Percentiles rank a stretch among this genome's conserved stretches.
These are phyloP conservation scores for Penicillium maclennaniae DNA, from an alignment of 495 filamentous ascomycete genomes.

Conservation along the genomic window DNA sequence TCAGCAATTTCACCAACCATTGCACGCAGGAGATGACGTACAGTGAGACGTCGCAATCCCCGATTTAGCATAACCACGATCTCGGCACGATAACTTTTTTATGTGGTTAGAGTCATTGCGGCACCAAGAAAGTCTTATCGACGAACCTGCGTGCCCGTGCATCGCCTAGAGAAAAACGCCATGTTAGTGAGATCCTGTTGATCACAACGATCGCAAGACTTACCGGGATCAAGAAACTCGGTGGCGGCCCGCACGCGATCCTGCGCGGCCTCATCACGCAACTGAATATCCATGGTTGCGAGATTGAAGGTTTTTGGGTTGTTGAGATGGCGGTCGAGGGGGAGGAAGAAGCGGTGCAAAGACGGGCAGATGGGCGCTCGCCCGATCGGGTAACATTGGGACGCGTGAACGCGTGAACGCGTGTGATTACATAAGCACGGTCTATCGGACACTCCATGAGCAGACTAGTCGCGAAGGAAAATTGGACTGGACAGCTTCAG, in stretches of 20 bases:
- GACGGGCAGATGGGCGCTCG: slow-evolving; percentile 17
- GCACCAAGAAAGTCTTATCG: not conserved
- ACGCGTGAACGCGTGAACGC: slow-evolving; percentile 26
- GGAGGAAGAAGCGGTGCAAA: slow-evolving; percentile 6
- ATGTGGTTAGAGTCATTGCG: slow-evolving; percentile 14
- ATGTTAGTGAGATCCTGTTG: slow-evolving; percentile 15
- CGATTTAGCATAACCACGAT: slow-evolving; percentile 92
- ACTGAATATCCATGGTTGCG: slow-evolving; percentile 65
- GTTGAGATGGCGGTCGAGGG: slow-evolving; percentile 14
- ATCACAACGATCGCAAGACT: slow-evolving; percentile 20
- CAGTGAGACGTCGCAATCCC: slow-evolving; percentile 65
- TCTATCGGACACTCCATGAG: not conserved
- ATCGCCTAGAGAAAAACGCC: slow-evolving; percentile 34
- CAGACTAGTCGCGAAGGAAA: too few species aligned
- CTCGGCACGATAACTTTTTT: slow-evolving; percentile 67
- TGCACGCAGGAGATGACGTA: slow-evolving; percentile 26
- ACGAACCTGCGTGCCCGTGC: slow-evolving; percentile 57
- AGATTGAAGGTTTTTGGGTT: slow-evolving; percentile 10
- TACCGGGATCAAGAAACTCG: slow-evolving; percentile 86
- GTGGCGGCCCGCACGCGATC: slow-evolving; percentile 76
- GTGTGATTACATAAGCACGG: slow-evolving; percentile 2
- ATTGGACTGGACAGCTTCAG: not conserved
- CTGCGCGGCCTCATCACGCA: slow-evolving; percentile 76
- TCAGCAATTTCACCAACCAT: slow-evolving; percentile 14
- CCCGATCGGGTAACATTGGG: slow-evolving; percentile 41